These are phyloP conservation scores for Boletellus emodensis DNA, from an alignment of 768 basidiomycete species.

Conservation along the genomic window DNA sequence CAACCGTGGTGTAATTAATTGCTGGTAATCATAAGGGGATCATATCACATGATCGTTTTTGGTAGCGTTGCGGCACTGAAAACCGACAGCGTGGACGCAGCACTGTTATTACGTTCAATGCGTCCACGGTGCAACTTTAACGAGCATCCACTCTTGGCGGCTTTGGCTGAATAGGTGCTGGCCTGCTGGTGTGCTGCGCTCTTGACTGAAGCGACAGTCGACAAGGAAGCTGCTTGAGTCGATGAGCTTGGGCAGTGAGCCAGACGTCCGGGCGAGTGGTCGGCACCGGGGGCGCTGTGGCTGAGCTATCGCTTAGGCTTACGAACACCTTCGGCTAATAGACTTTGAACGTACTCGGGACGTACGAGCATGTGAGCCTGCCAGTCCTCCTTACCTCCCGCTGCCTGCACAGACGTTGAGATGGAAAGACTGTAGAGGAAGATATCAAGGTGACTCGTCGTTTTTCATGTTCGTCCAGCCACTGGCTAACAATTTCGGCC, in stretches of 20 bases:
- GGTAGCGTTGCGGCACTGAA: neutral
- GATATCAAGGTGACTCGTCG: neutral
- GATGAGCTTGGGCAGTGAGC: too few species aligned
- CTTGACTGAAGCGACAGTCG: neutral
- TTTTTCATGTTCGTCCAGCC: neutral
- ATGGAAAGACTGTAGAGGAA: slow-evolving; percentile 11
- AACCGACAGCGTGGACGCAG: neutral
- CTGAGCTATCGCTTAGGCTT: neutral
- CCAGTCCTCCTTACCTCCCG: slow-evolving; percentile 7
- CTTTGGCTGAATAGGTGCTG: neutral
- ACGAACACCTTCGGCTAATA: slow-evolving; percentile 3
- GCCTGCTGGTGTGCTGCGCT: neutral
- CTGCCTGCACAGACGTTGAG: neutral
- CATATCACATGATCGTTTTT: neutral
- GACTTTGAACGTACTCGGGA: neutral
- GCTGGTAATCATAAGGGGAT: neutral
- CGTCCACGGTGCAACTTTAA: neutral
- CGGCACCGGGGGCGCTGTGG: neutral
- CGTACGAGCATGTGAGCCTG: neutral
- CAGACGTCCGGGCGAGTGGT: neutral
- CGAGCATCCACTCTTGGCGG: neutral
- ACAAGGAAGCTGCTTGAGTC: too few species aligned
- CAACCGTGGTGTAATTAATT: neutral
- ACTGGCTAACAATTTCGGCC: neutral
- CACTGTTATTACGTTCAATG: neutral